Evolutionary conservation across 192 early-diverging fungal genomes (phyloP).

Genomic region (Phlyctochytrium planicorne): DNA sequence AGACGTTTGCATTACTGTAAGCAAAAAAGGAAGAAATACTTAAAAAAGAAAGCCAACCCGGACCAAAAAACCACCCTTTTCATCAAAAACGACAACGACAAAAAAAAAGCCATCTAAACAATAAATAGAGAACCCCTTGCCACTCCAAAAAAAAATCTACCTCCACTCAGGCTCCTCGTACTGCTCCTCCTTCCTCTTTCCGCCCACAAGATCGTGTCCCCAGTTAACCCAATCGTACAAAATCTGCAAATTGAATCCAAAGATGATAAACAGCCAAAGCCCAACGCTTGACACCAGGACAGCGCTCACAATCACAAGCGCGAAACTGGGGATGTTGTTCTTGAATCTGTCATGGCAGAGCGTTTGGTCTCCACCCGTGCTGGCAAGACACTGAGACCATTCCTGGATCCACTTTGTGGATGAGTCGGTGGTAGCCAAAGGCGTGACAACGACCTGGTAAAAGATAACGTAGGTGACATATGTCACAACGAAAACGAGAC

Average conservation of each 20-base stretch:
- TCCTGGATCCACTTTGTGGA: not conserved
- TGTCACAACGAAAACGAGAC: slow-evolving; percentile 19
- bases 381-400: not conserved
- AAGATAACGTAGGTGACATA: slow-evolving; percentile 24
- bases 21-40: not conserved
- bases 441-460: not conserved
- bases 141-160: not conserved
- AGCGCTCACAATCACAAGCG: slow-evolving; percentile 12
- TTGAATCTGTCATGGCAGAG: slow-evolving; percentile 2
- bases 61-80: too few species aligned
- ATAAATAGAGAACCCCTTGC: too few species aligned
- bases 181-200: not conserved
- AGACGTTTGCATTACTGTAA: not conserved
- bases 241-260: slow-evolving; percentile 19
- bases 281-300: slow-evolving; percentile 11
- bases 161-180: slow-evolving; percentile 6
- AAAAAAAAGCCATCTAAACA: too few species aligned
- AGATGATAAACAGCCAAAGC: slow-evolving; percentile 28
- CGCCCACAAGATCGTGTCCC: not conserved
- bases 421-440: not conserved
- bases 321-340: slow-evolving; percentile 9
- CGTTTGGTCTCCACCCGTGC: slow-evolving; percentile 9
- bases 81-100: too few species aligned
- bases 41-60: not conserved
- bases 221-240: slow-evolving; percentile 7